phyloP scores from a whole-genome alignment of 805 yeast species.

The Saccharomyces cerevisiae region DNA sequence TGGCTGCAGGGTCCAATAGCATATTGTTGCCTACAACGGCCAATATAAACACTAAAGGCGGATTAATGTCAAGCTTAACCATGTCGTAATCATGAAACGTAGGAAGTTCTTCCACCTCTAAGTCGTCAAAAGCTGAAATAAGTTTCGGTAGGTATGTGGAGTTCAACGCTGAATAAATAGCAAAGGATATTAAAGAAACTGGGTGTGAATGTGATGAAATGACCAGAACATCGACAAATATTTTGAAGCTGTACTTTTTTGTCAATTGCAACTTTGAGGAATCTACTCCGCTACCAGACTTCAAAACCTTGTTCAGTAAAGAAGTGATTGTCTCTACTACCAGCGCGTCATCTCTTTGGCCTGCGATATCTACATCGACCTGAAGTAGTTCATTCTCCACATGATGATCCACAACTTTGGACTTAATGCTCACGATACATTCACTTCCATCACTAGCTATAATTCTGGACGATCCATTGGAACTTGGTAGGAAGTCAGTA shows the following conservation, averaged over 20 bases:
- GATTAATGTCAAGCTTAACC: slow-evolving; percentile 50
- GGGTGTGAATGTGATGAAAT: slow-evolving; percentile 76
- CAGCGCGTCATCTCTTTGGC: slow-evolving; percentile 71
- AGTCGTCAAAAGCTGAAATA: slow-evolving; percentile 56
- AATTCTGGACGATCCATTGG: slow-evolving; percentile 89
- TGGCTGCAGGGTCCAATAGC: slow-evolving; percentile 77
- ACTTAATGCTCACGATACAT: slow-evolving; percentile 84
- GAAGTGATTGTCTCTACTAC: slow-evolving; percentile 57
- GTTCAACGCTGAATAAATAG: slow-evolving; percentile 71
- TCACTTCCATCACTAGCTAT: slow-evolving; percentile 86
- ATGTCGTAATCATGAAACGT: slow-evolving; percentile 78
- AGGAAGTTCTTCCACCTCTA: slow-evolving; percentile 77
- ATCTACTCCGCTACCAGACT: slow-evolving; percentile 35
- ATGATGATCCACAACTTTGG: slow-evolving; percentile 57
- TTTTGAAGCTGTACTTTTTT: slow-evolving; percentile 63
- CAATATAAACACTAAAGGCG: slow-evolving; percentile 65
- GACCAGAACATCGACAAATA: slow-evolving; percentile 73
- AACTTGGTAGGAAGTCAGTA: slow-evolving; percentile 70
- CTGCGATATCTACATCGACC: slow-evolving; percentile 75
- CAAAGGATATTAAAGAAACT: slow-evolving; percentile 67
- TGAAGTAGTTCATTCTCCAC: slow-evolving; percentile 47
- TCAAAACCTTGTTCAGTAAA: slow-evolving; percentile 35
- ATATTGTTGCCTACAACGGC: slow-evolving; percentile 64
- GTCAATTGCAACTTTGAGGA: slow-evolving; percentile 50
- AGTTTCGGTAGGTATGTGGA: slow-evolving; percentile 70